Evolutionary conservation across 768 basidiomycete genomes (phyloP), one percentile per base, ranked within the genome.

Genomic region (Cyclocybe aegerita): DNA sequence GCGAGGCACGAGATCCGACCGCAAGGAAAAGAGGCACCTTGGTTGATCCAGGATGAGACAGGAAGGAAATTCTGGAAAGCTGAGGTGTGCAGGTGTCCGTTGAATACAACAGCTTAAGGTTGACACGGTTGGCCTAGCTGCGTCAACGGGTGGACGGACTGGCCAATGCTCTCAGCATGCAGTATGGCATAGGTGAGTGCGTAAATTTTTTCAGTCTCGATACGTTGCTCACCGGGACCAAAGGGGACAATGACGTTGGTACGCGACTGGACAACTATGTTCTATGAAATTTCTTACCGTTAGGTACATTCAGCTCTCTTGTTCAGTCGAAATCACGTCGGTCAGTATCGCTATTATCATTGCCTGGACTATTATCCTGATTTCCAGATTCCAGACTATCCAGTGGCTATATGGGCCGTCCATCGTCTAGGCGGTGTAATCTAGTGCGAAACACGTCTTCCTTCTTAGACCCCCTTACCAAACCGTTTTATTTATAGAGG

Each of bases 301-400:
- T 35, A 37, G 31, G 32, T 4, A 23, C 39, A 35, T n/a, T 7
- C 55, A 87, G 86, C 85, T 7, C 70, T 85, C 49, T 60, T 86
- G 37, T 86, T 81, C 63, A 83, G 84, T 52, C 76, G 82, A 29
- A 89, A 89, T 60, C 82, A 86, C 57, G 61, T 86, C 37, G 85
- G 84, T 82, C 54, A 37, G 74, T 59, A 14, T 37, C 11, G 34
- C 14, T 29, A 4, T 39, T 14, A 46, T 9, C 14, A 17, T 33
- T 12, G 49, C 14, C 31, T 43, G 10, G 33, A 17, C 12, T 10
- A 44, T 4, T 16, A 14, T 36, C 30, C 39, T 30, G 39, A 14
- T 15, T 35, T 32, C 23, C 43, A 39, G 44, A 14, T 23, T 49
- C 4, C 53, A 85, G 77, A 85, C 67, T 80, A 82, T 54, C 72